These are phyloP conservation scores for Irpex rosettiformis DNA, from an alignment of 1,284 basidiomycete species.

Conservation along the genomic window DNA sequence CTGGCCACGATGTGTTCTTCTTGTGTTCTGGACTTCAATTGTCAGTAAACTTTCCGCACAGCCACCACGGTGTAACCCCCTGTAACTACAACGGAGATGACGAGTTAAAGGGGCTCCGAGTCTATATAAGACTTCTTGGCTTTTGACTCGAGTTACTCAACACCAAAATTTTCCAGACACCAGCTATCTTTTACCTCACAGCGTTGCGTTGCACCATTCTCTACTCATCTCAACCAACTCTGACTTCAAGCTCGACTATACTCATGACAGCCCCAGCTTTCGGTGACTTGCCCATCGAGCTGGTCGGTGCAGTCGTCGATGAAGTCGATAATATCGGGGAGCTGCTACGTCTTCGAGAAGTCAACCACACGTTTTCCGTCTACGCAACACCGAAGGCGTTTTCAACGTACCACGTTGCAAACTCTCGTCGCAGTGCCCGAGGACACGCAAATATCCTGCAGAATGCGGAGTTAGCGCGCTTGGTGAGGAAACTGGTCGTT, in stretches of 20 bases:
- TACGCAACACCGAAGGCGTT: slow-evolving; percentile 19
- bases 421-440: slow-evolving; percentile 6
- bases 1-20: neutral
- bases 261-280: neutral
- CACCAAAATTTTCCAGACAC: neutral
- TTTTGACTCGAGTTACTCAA: too few relatives aligned
- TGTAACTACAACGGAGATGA: neutral
- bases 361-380: slow-evolving; percentile 15
- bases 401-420: slow-evolving; percentile 12
- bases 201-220: neutral
- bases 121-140: neutral
- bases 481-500: slow-evolving; percentile 14
- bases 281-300: slow-evolving; percentile 14
- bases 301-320: slow-evolving; percentile 16
- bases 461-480: slow-evolving; percentile 9
- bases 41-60: neutral
- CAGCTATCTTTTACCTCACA: neutral
- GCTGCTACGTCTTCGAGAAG: slow-evolving; percentile 15
- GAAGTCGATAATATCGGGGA: slow-evolving; percentile 11
- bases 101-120: neutral
- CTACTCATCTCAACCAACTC: neutral
- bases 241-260: neutral
- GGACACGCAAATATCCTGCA: slow-evolving; percentile 10
- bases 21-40: neutral
- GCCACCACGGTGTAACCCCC: neutral